Conservation (phyloP, 169 alveolate genomes). For the Cytauxzoon felis region DNA sequence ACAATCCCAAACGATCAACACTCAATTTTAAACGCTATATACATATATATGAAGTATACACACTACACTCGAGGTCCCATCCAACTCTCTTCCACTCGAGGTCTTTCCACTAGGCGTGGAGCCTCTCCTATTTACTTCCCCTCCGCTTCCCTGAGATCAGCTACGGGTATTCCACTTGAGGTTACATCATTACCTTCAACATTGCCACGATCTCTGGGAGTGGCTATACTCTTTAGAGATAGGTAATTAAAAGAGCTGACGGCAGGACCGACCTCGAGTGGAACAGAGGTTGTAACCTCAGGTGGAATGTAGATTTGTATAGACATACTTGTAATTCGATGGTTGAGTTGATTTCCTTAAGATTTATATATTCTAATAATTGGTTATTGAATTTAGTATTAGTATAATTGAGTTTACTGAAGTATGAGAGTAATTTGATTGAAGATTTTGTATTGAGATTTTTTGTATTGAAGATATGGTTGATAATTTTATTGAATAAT, state of each 20-base stretch:
- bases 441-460: conserved; percentile 24
- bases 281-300: too few species aligned
- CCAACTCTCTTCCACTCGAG: neutral
- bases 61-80: neutral
- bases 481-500: conserved; percentile 11
- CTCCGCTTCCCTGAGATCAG: neutral
- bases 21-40: conserved; percentile 41
- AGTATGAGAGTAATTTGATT: conserved; percentile 24
- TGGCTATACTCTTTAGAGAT: too few species aligned
- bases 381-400: conserved; percentile 20
- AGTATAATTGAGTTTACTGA: conserved; percentile 28
- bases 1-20: conserved; percentile 20
- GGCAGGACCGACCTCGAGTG: too few species aligned
- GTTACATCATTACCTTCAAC: too few species aligned
- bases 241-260: too few species aligned
- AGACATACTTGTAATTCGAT: conserved; percentile 27
- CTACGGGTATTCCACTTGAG: too few species aligned
- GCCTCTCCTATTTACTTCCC: neutral
- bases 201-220: neutral
- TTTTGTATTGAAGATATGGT: neutral
- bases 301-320: too few species aligned
- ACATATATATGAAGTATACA: neutral
- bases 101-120: neutral
- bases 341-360: conserved; percentile 19
- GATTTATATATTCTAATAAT: conserved; percentile 31